Percentiles rank a stretch among this genome's conserved stretches.
Conservation (phyloP, 768 basidiomycete genomes). For the Cyclocybe cylindracea region DNA sequence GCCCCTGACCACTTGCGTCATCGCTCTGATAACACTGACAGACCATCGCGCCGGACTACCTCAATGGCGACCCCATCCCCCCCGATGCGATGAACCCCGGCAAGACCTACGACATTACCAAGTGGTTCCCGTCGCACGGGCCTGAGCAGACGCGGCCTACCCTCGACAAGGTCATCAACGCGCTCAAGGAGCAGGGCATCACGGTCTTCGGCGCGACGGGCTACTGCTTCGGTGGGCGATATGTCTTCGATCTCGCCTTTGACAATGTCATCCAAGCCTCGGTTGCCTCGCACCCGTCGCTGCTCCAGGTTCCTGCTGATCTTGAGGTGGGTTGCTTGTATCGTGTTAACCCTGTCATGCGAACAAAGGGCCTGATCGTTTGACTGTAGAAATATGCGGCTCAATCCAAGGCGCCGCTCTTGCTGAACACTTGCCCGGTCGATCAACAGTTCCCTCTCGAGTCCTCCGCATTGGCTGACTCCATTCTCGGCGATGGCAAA, state of each 20-base stretch:
- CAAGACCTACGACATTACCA: conserved; percentile 34
- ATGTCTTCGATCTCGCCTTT: conserved; percentile 64
- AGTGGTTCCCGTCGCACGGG: conserved; percentile 48
- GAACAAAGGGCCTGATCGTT: no score
- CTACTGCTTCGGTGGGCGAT: conserved; percentile 71
- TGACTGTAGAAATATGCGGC: conserved; percentile 41
- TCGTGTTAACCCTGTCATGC: background rate
- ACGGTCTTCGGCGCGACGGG: conserved; percentile 59
- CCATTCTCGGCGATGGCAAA: conserved; percentile 45
- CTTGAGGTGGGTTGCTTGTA: conserved; percentile 45
- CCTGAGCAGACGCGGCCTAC: conserved; percentile 41
- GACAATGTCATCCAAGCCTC: conserved; percentile 49
- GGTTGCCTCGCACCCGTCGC: conserved; percentile 61
- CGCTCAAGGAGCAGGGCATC: conserved; percentile 60
- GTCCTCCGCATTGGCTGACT: conserved; percentile 43
- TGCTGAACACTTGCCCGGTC: conserved; percentile 63
- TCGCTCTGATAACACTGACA: conserved; percentile 4
- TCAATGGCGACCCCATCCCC: conserved; percentile 42
- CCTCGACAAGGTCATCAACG: conserved; percentile 57
- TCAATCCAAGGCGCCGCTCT: conserved; percentile 51
- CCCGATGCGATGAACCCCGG: conserved; percentile 33
- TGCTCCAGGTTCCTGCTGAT: conserved; percentile 59
- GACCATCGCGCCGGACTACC: conserved; percentile 43
- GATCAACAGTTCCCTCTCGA: conserved; percentile 52
- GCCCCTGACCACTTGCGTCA: background rate